phyloP scores from a whole-genome alignment of 2,329 filamentous ascomycete species.

The Aspergillus sp. region DNA sequence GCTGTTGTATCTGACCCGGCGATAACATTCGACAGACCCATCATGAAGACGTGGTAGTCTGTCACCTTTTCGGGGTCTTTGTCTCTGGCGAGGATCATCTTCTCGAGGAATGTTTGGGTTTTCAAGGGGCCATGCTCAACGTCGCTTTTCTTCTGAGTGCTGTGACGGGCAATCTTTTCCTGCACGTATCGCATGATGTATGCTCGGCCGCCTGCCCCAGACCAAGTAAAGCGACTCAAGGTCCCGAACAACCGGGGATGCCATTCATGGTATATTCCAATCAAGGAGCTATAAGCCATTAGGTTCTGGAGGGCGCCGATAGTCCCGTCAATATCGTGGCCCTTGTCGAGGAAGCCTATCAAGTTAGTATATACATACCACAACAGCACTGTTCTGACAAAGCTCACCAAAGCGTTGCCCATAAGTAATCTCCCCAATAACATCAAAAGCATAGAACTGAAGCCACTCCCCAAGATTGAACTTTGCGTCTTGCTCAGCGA shows the following conservation, averaged over 20 bases:
- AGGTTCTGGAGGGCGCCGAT: slow-evolving; percentile 41
- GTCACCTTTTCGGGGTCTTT: slow-evolving; percentile 46
- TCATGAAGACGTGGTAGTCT: slow-evolving; percentile 39
- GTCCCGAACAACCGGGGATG: slow-evolving; percentile 37
- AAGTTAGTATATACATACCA: slow-evolving; percentile 14
- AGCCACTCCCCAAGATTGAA: slow-evolving; percentile 44
- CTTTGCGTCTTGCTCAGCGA: slow-evolving; percentile 25
- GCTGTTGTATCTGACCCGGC: slow-evolving; percentile 49
- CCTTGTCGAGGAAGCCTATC: slow-evolving; percentile 49
- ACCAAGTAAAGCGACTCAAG: slow-evolving; percentile 28
- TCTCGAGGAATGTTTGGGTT: slow-evolving; percentile 44
- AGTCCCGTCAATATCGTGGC: slow-evolving; percentile 46
- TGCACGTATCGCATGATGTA: slow-evolving; percentile 35
- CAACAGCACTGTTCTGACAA: no score
- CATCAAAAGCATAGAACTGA: slow-evolving; percentile 39
- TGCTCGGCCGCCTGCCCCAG: slow-evolving; percentile 31
- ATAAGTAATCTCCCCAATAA: slow-evolving; percentile 54
- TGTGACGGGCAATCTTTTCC: slow-evolving; percentile 30
- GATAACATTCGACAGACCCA: slow-evolving; percentile 35
- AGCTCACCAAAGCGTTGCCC: slow-evolving; percentile 29
- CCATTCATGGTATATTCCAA: slow-evolving; percentile 45
- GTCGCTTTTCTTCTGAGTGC: slow-evolving; percentile 15
- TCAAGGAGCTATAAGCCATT: slow-evolving; percentile 38
- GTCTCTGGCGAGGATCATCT: slow-evolving; percentile 42
- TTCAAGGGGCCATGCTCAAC: slow-evolving; percentile 1